Conservation (phyloP, 2,329 filamentous ascomycete genomes). For the Diaporthe citri region DNA sequence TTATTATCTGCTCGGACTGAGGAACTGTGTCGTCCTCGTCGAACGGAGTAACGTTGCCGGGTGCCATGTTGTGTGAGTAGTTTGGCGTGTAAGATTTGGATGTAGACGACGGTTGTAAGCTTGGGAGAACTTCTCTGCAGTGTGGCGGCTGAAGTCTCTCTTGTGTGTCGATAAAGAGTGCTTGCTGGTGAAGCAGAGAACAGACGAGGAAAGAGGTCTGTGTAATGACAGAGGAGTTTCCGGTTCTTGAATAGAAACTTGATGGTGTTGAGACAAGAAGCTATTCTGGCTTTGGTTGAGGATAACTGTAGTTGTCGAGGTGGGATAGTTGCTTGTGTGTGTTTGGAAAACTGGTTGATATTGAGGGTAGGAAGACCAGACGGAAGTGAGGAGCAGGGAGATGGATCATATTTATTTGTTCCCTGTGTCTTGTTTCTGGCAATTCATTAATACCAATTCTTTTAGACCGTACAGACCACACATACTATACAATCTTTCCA, state of each 20-base stretch:
- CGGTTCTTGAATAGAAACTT: background rate
- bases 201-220: background rate
- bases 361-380: background rate
- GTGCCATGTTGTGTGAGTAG: background rate
- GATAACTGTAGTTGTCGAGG: too few species aligned
- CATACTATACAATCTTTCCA: background rate
- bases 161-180: background rate
- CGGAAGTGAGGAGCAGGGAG: background rate
- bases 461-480: background rate
- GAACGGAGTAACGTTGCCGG: background rate
- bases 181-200: background rate
- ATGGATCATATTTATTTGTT: background rate
- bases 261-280: background rate
- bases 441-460: background rate
- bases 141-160: background rate
- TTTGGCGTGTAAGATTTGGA: background rate
- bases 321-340: background rate
- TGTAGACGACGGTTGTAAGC: background rate
- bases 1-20: background rate
- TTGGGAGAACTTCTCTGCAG: background rate
- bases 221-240: background rate
- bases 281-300: background rate
- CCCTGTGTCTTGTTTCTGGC: background rate
- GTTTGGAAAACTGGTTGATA: background rate
- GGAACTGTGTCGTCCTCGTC: background rate